Base-by-base conservation (phyloP, 2,329 filamentous ascomycete genomes). In the Diaporthe longicolla region DNA sequence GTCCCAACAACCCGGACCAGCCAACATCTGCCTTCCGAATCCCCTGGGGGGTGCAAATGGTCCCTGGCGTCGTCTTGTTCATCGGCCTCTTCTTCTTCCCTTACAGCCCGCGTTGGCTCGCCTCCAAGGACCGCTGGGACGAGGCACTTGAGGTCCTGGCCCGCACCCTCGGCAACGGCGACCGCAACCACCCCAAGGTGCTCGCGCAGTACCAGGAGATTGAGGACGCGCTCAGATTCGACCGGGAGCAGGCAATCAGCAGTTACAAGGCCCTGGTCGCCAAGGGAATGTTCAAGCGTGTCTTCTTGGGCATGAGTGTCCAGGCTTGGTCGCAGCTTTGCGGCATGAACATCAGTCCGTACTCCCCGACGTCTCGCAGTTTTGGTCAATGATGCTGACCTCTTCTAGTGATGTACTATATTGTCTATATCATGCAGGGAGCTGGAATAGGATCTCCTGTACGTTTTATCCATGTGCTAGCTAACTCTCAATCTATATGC, bases 81-180 rank as follows among this genome's bases (percentile, higher is more conserved):
- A 78, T 87, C 45, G 89, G 89, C 1, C 84, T 91, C 24, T 86
- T 90, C 79, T 91, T 91, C 82, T 88, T 92, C 77, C 90, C 89
- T 0, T 89, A 89, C 77, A 92, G 87, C 68, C 93, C 93, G 0
- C 88, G 93, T 70, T 94, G 92, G 92, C 84, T 94, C 8, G 93
- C 93, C 8, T 87, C 87, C 17, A 88, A 92, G 77, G 92, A 92
- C 76, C 87, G 90, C 1, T 93, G 91, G 86, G 91, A 93, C 37
- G 89, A 93, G 79, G 89, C 90, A 0, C 84, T 90, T 58, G 78
- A 85, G 24, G 88, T 90, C 54, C 85, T 93, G n/a, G 90, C 90
- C 0, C 79, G 84, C 29, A 83, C 93, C 1, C 91, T 93, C 77
- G 91, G 89, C 9, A 81, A 83, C 0, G 90, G 90, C 5, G 86